Base-by-base conservation (phyloP, 441 rosid genomes). In the Pelargonium australe region DNA sequence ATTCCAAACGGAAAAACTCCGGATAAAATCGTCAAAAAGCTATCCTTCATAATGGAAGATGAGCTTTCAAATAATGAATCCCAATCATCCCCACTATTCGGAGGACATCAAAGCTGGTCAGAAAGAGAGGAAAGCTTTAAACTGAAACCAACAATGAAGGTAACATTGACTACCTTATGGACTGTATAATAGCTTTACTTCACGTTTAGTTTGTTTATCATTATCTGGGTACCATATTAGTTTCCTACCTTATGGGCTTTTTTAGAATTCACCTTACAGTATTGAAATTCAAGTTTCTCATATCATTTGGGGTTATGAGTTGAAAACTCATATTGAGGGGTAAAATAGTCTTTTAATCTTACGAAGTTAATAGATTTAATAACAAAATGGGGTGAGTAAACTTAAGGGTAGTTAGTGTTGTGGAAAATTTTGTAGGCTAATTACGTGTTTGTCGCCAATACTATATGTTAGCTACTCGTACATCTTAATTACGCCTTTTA, bases 21-120 rank as follows among this genome's bases (percentile, higher is more conserved):
- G 0, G 89, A 91, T 60, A 44, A 73, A 61, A 75, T 83, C 66
- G 81, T 95, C 31, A 78, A 64, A 61, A 81, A 86, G 71, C 83
- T 94, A 10, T 77, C 83, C 66, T 91, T 87, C 72, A 67, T 89
- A 37, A 76, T 79, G 57, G 84, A 89, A 73, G 94, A 84, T 74
- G 81, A 84, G 28, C 76, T 76, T 64, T 68, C 58, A 31, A 77
- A 79, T 53, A 82, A 83, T 71, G 81, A 65, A 55, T 83, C 89
- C 60, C 80, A 72, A 60, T 70, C 83, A 65, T 61, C 77, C 69
- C 92, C 92, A 66, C 79, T 95, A 25, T 95, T 95, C 84, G 97
- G 99, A 71, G 97, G 97, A 49, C 86, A 79, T 77, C 79, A 81
- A 68, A 91, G 85, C 81, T 95, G 97, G 99, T 73, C 78, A n/a